These are phyloP conservation scores for Kwoniella sp. DNA, from an alignment of 768 basidiomycete species.

Conservation along the genomic window DNA sequence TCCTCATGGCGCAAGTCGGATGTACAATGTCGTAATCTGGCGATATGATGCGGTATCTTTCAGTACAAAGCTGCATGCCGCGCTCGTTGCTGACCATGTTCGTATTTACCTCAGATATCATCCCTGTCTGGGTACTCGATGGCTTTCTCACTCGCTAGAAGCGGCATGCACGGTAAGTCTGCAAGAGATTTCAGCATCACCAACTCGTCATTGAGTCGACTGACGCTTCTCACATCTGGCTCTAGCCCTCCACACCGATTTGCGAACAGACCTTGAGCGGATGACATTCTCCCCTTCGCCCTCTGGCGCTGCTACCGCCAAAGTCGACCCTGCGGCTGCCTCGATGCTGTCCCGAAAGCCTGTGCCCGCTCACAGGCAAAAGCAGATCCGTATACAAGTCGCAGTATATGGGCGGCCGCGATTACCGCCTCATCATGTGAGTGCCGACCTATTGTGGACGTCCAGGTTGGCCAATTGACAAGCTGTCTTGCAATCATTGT, in stretches of 20 bases:
- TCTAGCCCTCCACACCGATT: slow-evolving; percentile 51
- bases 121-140: slow-evolving; percentile 48
- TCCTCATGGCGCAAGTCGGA: background rate
- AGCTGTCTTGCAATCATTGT: background rate
- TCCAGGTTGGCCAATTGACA: slow-evolving; percentile 3
- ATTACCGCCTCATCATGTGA: slow-evolving; percentile 47
- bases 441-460: slow-evolving; percentile 9
- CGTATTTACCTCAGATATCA: slow-evolving; percentile 36
- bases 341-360: slow-evolving; percentile 28
- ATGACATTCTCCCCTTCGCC: slow-evolving; percentile 49
- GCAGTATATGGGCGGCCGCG: slow-evolving; percentile 41
- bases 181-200: too few species aligned
- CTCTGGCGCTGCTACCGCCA: slow-evolving; percentile 20
- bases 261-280: slow-evolving; percentile 41
- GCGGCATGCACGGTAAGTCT: slow-evolving; percentile 53
- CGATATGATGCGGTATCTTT: background rate
- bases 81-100: slow-evolving; percentile 4
- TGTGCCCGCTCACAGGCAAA: slow-evolving; percentile 38
- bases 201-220: background rate
- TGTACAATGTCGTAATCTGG: background rate
- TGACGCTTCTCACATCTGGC: background rate
- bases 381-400: slow-evolving; percentile 45
- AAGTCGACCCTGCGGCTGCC: slow-evolving; percentile 15
- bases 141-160: slow-evolving; percentile 49
- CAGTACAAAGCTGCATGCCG: too few species aligned